A percentile compares a stretch with the other conserved stretches of the same genome.
These are phyloP conservation scores for Exophiala oligosperma DNA, from an alignment of 2,329 filamentous ascomycete genomes.

Conservation along the genomic window DNA sequence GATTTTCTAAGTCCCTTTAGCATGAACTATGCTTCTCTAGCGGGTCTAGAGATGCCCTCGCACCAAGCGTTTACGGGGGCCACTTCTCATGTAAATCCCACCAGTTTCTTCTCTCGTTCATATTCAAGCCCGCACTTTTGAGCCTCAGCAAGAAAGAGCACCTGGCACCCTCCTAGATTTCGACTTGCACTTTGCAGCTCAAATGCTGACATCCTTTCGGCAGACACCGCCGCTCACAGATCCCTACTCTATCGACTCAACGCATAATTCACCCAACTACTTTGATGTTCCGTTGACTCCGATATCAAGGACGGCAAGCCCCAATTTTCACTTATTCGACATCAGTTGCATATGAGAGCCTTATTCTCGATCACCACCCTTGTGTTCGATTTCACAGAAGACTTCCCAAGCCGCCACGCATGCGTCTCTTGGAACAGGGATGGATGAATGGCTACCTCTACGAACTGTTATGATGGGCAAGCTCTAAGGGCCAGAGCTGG, in stretches of 20 bases:
- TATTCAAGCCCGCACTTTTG: conserved; percentile 22
- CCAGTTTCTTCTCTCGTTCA: conserved; percentile 29
- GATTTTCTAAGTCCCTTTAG: conserved; percentile 59
- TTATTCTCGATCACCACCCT: background rate
- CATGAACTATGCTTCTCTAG: conserved; percentile 61
- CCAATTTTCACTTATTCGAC: conserved; percentile 34
- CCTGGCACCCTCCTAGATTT: conserved; percentile 3
- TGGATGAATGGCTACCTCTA: background rate
- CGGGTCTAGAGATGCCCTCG: conserved; percentile 53
- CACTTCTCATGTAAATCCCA: conserved; percentile 46
- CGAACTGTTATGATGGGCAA: conserved; percentile 1
- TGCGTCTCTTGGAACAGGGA: background rate
- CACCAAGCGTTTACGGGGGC: conserved; percentile 39
- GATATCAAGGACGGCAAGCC: conserved; percentile 42
- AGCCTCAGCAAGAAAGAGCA: conserved; percentile 13
- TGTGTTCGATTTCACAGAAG: background rate
- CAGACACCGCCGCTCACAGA: conserved; percentile 41
- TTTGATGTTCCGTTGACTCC: conserved; percentile 44
- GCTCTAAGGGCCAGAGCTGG: background rate
- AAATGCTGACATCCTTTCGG: conserved; percentile 27
- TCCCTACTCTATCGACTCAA: conserved; percentile 42
- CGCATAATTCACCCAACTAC: conserved; percentile 43
- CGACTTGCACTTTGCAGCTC: conserved; percentile 20
- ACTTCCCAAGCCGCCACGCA: background rate
- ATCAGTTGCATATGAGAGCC: conserved; percentile 22